Conservation (phyloP, 345 rosid genomes). For the Sisymbrium altissimum region DNA sequence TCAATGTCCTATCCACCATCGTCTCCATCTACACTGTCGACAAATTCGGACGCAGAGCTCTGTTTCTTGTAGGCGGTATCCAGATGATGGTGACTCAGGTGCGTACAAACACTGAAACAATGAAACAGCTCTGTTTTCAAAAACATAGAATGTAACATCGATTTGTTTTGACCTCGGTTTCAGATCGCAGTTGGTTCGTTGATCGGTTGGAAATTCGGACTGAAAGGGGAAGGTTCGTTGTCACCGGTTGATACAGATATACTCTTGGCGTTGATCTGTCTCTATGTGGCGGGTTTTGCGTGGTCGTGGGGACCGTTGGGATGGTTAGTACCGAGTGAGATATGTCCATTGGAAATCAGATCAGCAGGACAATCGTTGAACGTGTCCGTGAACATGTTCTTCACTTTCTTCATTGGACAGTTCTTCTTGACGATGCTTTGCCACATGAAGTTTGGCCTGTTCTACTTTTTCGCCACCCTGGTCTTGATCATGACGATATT, state of each 20-base stretch:
- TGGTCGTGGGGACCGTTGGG: conserved; percentile 44
- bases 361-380: conserved; percentile 30
- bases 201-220: conserved; percentile 31
- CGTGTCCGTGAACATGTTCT: conserved; percentile 43
- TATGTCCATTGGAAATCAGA: conserved; percentile 34
- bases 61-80: conserved; percentile 37
- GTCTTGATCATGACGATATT: conserved; percentile 37
- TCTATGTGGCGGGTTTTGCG: conserved; percentile 34
- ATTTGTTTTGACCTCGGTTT: not conserved
- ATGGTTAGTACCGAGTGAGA: conserved; percentile 42
- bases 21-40: conserved; percentile 37
- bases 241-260: not conserved
- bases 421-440: conserved; percentile 42
- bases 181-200: conserved; percentile 30
- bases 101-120: not conserved
- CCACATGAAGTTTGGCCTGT: conserved; percentile 39
- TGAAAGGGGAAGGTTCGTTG: conserved; percentile 25
- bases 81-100: conserved; percentile 45
- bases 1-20: conserved; percentile 30
- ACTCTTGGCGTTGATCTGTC: conserved; percentile 32
- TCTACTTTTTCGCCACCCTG: conserved; percentile 32
- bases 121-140: not conserved
- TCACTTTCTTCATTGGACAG: conserved; percentile 38
- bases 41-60: conserved; percentile 34
- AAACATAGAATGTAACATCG: not conserved